Conservation (phyloP, 495 filamentous ascomycete species). For the Parmelia sp. region DNA sequence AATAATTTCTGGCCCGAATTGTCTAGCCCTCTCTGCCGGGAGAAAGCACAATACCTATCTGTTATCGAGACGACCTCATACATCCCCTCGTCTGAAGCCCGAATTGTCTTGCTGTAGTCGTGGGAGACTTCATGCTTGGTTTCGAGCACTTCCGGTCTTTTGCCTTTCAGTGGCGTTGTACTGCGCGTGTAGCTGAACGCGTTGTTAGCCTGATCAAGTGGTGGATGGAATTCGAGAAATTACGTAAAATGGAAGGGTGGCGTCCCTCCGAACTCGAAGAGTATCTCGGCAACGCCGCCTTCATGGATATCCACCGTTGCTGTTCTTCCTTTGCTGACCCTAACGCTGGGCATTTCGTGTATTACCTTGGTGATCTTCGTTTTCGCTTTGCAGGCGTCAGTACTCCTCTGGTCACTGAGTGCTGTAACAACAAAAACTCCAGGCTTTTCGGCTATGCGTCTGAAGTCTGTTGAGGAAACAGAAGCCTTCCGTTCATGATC, state of each 20-base stretch:
- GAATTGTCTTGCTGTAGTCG: slow-evolving; percentile 70
- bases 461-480: slow-evolving; percentile 70
- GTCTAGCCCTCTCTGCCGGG: slow-evolving; percentile 51
- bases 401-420: slow-evolving; percentile 71
- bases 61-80: slow-evolving; percentile 96
- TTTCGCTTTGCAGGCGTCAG: slow-evolving; percentile 65
- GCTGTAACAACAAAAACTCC: slow-evolving; percentile 83
- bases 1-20: slow-evolving; percentile 41
- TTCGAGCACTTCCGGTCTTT: slow-evolving; percentile 72
- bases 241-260: slow-evolving; percentile 95
- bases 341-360: slow-evolving; percentile 84
- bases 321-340: slow-evolving; percentile 71
- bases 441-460: slow-evolving; percentile 81
- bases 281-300: slow-evolving; percentile 83
- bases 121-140: slow-evolving; percentile 79
- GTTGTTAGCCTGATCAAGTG: slow-evolving; percentile 8
- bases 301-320: slow-evolving; percentile 90
- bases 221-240: slow-evolving; percentile 28
- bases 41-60: slow-evolving; percentile 83
- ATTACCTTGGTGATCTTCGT: slow-evolving; percentile 72
- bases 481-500: slow-evolving; percentile 69
- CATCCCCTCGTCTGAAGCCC: slow-evolving; percentile 84
- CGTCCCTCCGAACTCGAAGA: slow-evolving; percentile 89
- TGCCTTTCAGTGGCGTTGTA: slow-evolving; percentile 70
- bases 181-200: slow-evolving; percentile 68